Conservation (phyloP, 2,329 filamentous ascomycete genomes). For the Colletotrichum incanum region DNA sequence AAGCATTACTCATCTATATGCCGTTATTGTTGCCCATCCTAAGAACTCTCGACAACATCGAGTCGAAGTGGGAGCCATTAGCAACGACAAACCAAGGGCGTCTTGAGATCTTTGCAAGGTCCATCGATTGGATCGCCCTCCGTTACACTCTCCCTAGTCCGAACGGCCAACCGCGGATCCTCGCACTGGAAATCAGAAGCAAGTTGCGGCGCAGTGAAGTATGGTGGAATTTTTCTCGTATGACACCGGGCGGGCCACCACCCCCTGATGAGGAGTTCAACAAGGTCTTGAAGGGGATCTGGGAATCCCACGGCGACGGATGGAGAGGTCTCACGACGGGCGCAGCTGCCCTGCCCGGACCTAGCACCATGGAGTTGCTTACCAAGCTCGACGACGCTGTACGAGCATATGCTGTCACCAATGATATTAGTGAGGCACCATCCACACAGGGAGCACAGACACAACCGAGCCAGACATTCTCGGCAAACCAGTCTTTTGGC, state of each 20-base stretch:
- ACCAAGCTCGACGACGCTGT: constrained; percentile 64
- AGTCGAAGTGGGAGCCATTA: constrained; percentile 66
- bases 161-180: constrained; percentile 50
- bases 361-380: constrained; percentile 63
- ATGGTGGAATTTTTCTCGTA: constrained; percentile 67
- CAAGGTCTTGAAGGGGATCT: constrained; percentile 60
- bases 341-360: constrained; percentile 60
- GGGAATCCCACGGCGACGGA: constrained; percentile 59
- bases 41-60: constrained; percentile 72
- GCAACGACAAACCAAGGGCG: constrained; percentile 60
- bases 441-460: constrained; percentile 33
- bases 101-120: constrained; percentile 67
- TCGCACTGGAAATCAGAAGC: constrained; percentile 70
- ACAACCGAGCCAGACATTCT: constrained; percentile 41
- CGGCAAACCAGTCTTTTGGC: constrained; percentile 38
- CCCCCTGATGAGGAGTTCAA: constrained; percentile 55
- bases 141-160: constrained; percentile 63
- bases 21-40: constrained; percentile 77
- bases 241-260: constrained; percentile 45
- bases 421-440: constrained; percentile 38
- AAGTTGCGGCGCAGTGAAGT: constrained; percentile 62
- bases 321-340: constrained; percentile 66
- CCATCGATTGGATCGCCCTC: constrained; percentile 72
- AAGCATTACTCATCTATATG: constrained; percentile 68
- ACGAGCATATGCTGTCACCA: constrained; percentile 52